Evolutionary conservation across 2,329 filamentous ascomycete genomes (phyloP), one percentile per base, ranked within the genome.

Genomic region (Fusarium sterilihyphosum): DNA sequence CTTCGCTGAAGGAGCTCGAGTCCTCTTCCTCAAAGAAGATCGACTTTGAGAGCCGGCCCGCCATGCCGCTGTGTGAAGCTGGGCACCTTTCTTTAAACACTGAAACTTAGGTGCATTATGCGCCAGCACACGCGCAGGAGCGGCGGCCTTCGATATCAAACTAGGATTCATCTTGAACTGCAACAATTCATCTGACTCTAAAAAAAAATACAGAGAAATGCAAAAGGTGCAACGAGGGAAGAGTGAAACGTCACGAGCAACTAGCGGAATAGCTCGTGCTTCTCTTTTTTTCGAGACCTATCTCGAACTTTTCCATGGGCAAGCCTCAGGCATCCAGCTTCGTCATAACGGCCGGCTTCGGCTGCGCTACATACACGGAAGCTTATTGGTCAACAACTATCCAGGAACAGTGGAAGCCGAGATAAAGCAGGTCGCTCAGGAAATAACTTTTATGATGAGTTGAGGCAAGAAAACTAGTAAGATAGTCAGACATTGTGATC

Each of bases 51-150:
- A 62, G 26, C 70, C 54, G 43, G 66, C 54, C 58, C 73, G 76
- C 54, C 78, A 71, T 22, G 78, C 75, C n/a, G 76, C 71, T 41
- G 81, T 83, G 71, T 83, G 82, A 54, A 83, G 73, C 72, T 77
- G 74, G 54, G 80, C 81, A 78, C 78, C 78, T 76, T 83, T 85
- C 69, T 80, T 82, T 71, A 86, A 75, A 69, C 80, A 82, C 58
- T 84, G 82, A 74, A 87, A 73, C 74, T 82, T 85, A n/a, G 78
- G 83, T 78, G 82, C 78, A 74, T 81, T 81, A 67, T 85, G 85
- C 65, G 85, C 84, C 68, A 88, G 78, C 72, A 84, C 81, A 75
- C 86, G 85, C 78, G 83, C 82, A 41, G 86, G 86, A 74, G 83
- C 81, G 72, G 83, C 83, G 56, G 85, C 84, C 81, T 86, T 88